phyloP scores from a whole-genome alignment of 495 filamentous ascomycete species.

The Podospora didyma region DNA sequence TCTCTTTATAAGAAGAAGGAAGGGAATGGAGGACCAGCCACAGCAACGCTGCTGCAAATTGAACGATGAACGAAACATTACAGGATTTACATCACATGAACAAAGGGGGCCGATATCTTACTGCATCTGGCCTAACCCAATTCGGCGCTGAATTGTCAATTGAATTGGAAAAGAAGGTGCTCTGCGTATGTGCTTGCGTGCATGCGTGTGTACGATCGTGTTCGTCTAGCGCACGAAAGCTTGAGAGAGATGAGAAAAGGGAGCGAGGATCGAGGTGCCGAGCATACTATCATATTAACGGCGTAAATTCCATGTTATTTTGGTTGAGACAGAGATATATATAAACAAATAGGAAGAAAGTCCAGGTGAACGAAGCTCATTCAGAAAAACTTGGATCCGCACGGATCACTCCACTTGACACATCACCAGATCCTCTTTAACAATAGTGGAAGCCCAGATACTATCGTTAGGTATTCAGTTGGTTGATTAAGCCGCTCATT shows the following conservation, averaged over 20 bases:
- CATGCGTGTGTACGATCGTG: neutral
- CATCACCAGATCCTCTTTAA: too few species aligned
- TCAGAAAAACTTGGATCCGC: too few species aligned
- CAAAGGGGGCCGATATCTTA: neutral
- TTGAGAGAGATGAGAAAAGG: neutral
- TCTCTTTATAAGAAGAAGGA: neutral
- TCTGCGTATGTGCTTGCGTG: neutral
- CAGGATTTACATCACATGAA: neutral
- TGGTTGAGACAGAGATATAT: neutral
- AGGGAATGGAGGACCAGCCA: neutral
- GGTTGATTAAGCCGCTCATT: too few species aligned
- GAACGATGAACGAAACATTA: neutral
- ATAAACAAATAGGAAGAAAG: too few species aligned
- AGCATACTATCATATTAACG: neutral
- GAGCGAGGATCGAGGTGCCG: neutral
- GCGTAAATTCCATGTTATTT: conserved; percentile 3
- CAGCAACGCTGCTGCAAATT: neutral
- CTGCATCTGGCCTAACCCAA: neutral
- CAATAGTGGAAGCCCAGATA: too few species aligned
- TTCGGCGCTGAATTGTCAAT: neutral
- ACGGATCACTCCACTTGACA: too few species aligned
- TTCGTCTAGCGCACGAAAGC: neutral
- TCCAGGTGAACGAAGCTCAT: too few species aligned
- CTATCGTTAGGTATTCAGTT: too few species aligned
- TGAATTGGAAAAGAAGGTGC: neutral